phyloP scores from a whole-genome alignment of 2,329 filamentous ascomycete genomes.

The Ramularia endophylla region DNA sequence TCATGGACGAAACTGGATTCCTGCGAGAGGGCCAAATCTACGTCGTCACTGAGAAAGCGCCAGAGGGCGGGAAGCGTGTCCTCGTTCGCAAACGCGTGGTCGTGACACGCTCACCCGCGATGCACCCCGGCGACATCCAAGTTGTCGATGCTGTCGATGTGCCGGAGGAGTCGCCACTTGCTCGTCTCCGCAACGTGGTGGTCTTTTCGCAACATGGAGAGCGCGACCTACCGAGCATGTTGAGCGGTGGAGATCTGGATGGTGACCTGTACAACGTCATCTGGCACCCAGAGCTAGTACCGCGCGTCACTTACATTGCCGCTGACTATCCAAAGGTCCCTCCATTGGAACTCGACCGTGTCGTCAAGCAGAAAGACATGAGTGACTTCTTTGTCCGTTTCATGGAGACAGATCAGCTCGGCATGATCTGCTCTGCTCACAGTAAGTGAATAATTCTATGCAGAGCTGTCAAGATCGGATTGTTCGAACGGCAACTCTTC shows the following conservation, averaged over 20 bases:
- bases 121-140: conserved; percentile 79
- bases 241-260: conserved; percentile 78
- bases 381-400: conserved; percentile 75
- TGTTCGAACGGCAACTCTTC: no score
- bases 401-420: conserved; percentile 50
- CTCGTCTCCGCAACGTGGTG: conserved; percentile 63
- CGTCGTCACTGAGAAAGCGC: conserved; percentile 48
- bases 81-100: conserved; percentile 46
- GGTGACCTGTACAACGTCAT: conserved; percentile 79
- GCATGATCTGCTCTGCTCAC: conserved; percentile 38
- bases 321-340: conserved; percentile 62
- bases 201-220: conserved; percentile 66
- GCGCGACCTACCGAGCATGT: conserved; percentile 69
- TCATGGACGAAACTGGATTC: conserved; percentile 74
- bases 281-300: conserved; percentile 55
- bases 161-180: conserved; percentile 56
- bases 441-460: conserved; percentile 5
- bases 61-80: conserved; percentile 21
- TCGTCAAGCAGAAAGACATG: conserved; percentile 61
- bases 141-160: conserved; percentile 54
- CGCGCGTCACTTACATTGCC: conserved; percentile 44
- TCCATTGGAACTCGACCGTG: conserved; percentile 54
- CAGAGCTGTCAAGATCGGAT: no score
- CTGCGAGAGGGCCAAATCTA: conserved; percentile 64
- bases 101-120: conserved; percentile 71